A percentile compares a stretch with the other conserved stretches of the same genome.
Evolutionary conservation across 2,329 filamentous ascomycete genomes (phyloP).

Genomic region (Lachnellula subtilissima): DNA sequence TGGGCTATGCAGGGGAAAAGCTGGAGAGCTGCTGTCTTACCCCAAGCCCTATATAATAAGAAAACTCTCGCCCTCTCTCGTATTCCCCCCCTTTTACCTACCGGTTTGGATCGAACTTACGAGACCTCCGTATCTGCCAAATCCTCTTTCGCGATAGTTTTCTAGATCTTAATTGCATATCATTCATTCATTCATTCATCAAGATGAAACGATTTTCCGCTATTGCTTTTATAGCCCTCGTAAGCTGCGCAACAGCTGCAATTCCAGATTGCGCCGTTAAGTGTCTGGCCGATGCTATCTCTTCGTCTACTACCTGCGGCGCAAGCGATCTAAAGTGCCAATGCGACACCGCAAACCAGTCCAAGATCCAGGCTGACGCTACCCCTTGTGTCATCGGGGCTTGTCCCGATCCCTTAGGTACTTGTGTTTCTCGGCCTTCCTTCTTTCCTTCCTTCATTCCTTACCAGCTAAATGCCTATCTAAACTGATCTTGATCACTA

Average conservation of each 20-base stretch:
- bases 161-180: neutral
- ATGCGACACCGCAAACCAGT: conserved; percentile 15
- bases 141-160: neutral
- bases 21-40: neutral
- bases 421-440: neutral
- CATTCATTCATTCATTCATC: neutral
- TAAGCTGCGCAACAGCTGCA: conserved; percentile 8
- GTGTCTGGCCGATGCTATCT: conserved; percentile 20
- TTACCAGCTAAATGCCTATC: neutral
- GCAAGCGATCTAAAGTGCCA: conserved; percentile 18
- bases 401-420: conserved; percentile 10
- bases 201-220: conserved; percentile 23
- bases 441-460: neutral
- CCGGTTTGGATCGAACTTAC: too few species aligned
- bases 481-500: neutral
- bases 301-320: conserved; percentile 16
- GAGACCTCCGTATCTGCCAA: too few species aligned
- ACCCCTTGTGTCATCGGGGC: conserved; percentile 19
- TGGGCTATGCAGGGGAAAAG: neutral
- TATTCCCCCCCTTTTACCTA: too few species aligned
- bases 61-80: neutral
- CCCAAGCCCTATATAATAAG: neutral
- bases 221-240: conserved; percentile 14
- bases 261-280: conserved; percentile 21
- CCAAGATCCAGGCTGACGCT: conserved; percentile 18